Base-by-base conservation (phyloP, 495 filamentous ascomycete species). In the Annulohypoxylon bovei region DNA sequence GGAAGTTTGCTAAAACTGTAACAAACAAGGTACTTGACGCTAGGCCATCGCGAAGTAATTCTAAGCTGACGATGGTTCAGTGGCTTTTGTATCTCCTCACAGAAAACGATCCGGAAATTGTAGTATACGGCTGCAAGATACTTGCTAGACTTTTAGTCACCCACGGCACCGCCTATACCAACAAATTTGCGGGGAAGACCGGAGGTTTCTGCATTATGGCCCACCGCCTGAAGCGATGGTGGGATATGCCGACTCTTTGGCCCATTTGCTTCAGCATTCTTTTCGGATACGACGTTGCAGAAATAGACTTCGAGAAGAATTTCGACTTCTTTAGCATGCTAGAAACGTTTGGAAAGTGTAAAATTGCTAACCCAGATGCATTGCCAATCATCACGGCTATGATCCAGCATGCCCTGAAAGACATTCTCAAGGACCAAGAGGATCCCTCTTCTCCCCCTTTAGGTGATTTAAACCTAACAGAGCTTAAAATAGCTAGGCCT, bases 71-170 rank as follows among this genome's bases (percentile, higher is more conserved):
- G 57, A 73, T 70, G 61, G 55, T 65, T 35, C 71, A 97, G 93
- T 98, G 96, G 95, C 87, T 98, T 62, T 84, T 99, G 20, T 95
- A 97, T 79, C 88, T 99, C 27, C 87, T 98, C 50, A 93, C 92
- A 27, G 94, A 97, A 73, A 88, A 91, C 68, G 91, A 97, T 62
- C 87, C 91, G 2, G 90, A 93, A 75, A 89, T 97, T 44, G 90
- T 98, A 7, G 83, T 93, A 18, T 83, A 92, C 28, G 92, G 91
- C n/a, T 84, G 87, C 50, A 96, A 93, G 70, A 95, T 99, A 53
- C 82, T 98, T 12, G 89, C 93, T 49, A 91, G 94, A n/a, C 84
- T 98, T 8, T 81, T 99, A 14, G 87, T 95, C 46, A 83, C 89
- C 11, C 91, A 95, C 72, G 95, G 95, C 9, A 77, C 87, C 23